These are phyloP conservation scores for Arbutus unedo DNA, from an alignment of 148 eudicot genomes.

Conservation along the genomic window DNA sequence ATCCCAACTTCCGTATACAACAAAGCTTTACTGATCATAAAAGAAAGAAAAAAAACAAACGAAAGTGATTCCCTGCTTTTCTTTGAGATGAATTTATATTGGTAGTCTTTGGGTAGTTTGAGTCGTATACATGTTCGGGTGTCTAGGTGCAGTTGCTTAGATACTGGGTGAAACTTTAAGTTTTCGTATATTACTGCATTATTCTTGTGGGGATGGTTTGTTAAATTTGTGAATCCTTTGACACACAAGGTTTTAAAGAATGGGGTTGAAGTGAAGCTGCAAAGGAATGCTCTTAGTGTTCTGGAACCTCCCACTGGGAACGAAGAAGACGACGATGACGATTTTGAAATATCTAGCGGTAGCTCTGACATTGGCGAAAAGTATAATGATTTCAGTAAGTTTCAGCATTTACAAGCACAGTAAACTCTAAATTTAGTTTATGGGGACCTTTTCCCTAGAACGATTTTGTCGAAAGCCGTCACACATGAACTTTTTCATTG, in stretches of 20 bases:
- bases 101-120: neutral
- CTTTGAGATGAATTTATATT: neutral
- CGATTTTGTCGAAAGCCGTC: neutral
- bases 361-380: conserved; percentile 79
- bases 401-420: neutral
- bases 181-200: neutral
- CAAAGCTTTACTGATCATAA: neutral
- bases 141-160: neutral
- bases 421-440: neutral
- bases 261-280: conserved; percentile 96
- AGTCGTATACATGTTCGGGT: neutral
- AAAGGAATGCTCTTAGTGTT: conserved; percentile 93
- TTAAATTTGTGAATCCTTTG: neutral
- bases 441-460: neutral
- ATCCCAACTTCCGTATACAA: too few species aligned
- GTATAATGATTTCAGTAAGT: conserved; percentile 67
- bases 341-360: conserved; percentile 67
- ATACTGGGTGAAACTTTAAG: neutral
- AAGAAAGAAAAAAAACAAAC: neutral
- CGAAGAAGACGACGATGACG: conserved; percentile 82
- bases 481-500: neutral
- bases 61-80: neutral
- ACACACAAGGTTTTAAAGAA: conserved; percentile 77
- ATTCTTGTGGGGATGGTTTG: neutral
- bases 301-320: conserved; percentile 93